Evolutionary conservation across 164 flowering plant species (phyloP).

Genomic region (Litsea cubeba): DNA sequence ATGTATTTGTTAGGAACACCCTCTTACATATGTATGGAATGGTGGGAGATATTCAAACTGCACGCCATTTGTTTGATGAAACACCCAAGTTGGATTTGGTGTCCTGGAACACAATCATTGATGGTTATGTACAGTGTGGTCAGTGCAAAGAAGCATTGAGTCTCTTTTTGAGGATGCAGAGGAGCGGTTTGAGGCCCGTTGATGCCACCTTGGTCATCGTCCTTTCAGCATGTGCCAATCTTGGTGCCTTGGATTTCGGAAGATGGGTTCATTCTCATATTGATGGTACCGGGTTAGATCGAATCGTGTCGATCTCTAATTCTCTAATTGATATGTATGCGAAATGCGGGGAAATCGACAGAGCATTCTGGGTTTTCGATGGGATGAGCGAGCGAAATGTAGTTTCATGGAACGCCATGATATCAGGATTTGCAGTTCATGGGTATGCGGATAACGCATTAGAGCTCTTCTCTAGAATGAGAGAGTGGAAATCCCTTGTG

Average conservation of each 20-base stretch:
- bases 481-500: conserved; percentile 16
- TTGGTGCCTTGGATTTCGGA: conserved; percentile 45
- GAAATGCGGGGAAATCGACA: conserved; percentile 46
- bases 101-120: conserved; percentile 55
- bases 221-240: conserved; percentile 41
- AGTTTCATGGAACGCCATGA: conserved; percentile 53
- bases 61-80: conserved; percentile 45
- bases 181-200: conserved; percentile 30
- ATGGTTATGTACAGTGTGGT: conserved; percentile 34
- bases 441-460: conserved; percentile 52
- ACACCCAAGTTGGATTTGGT: conserved; percentile 38
- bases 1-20: conserved; percentile 51
- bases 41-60: conserved; percentile 29
- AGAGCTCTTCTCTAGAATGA: conserved; percentile 37
- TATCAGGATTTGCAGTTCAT: conserved; percentile 48
- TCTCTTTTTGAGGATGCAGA: conserved; percentile 33
- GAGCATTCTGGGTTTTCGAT: conserved; percentile 30
- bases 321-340: conserved; percentile 50
- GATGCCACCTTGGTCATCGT: conserved; percentile 43
- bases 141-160: conserved; percentile 34
- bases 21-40: conserved; percentile 48
- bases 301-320: conserved; percentile 25
- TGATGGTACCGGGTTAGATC: conserved; percentile 7
- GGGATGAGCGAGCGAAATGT: conserved; percentile 29
- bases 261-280: conserved; percentile 40